Conservation (phyloP, 1,284 basidiomycete species). For the Sanguinoderma infundibulare region DNA sequence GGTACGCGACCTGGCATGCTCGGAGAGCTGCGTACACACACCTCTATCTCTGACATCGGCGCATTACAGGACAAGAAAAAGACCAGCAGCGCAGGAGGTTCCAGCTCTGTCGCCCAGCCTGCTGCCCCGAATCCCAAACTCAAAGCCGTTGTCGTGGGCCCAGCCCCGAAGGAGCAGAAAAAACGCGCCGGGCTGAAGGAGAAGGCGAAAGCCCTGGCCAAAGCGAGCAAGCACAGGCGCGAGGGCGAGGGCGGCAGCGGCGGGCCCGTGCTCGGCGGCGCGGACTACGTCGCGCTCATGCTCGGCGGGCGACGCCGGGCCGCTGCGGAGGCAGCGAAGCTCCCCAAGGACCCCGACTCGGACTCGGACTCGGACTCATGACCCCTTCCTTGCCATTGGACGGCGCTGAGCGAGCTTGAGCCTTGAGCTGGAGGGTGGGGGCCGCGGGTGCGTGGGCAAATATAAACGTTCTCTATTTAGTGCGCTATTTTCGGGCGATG, state of each 20-base stretch:
- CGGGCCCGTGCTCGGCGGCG: constrained; percentile 66
- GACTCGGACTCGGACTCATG: no score
- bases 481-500: background rate
- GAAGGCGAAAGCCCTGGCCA: constrained; percentile 27
- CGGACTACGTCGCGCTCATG: constrained; percentile 75
- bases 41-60: background rate
- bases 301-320: constrained; percentile 72
- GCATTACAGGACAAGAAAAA: constrained; percentile 27
- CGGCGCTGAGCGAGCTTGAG: no score
- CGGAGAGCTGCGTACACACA: background rate
- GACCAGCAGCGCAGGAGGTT: constrained; percentile 15
- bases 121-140: constrained; percentile 14
- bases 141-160: constrained; percentile 12
- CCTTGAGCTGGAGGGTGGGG: background rate
- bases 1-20: background rate
- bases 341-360: constrained; percentile 40
- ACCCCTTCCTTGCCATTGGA: no score
- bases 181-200: constrained; percentile 51
- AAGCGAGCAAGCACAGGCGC: constrained; percentile 28
- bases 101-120: constrained; percentile 5
- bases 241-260: constrained; percentile 26
- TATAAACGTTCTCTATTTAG: no score
- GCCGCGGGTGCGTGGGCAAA: background rate
- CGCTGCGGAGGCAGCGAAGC: constrained; percentile 63
- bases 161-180: constrained; percentile 36